Base-by-base conservation (phyloP, 129 eudicot genomes). In the Logfia minima region DNA sequence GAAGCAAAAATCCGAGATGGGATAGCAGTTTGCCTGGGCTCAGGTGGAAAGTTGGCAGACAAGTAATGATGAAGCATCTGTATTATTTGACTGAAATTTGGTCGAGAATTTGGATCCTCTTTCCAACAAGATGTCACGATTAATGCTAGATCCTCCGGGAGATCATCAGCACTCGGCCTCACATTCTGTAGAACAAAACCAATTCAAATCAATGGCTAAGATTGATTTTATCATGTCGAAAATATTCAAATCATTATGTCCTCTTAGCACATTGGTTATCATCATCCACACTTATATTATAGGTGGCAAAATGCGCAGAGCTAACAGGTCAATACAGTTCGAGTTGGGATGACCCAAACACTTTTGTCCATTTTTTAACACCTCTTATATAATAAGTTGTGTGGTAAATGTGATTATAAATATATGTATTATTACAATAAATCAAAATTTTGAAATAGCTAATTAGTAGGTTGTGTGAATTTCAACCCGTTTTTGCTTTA, bases 71-170 rank as follows among this genome's bases (percentile, higher is more conserved):
- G 80, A 82, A 92, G 88, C 97, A 92, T 92, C 64, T 89, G 90
- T 60, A 89, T 89, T 75, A 92, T 92, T 67, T 92, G 95, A 76
- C 82, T 85, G 84, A 92, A 87, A 77, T 92, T 85, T 71, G 97
- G 97, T 21, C 95, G 87, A 58, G 79, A 80, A 78, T 92, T 89
- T 35, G 97, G 92, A 55, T 92, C 97, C 82, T 92, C 97, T 76
- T 82, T 84, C 97, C 97, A 92, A 78, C 97, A 92, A 6, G 93
- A 86, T 17, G 97, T 92, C 71, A 92, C 97, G 6, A 87, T 89
- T 81, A 68, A 24, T 53, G 95, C 95, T 81, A 92, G 81, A 80
- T 89, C 97, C 77, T 87, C 88, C 0, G 95, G 97, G 29, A 92
- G 95, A 48, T 83, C 88, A 51, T 92, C 97, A 19, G 92, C 90